Base-by-base conservation (phyloP, 208 protist genomes). In the Trypanosomatidae sp. region DNA sequence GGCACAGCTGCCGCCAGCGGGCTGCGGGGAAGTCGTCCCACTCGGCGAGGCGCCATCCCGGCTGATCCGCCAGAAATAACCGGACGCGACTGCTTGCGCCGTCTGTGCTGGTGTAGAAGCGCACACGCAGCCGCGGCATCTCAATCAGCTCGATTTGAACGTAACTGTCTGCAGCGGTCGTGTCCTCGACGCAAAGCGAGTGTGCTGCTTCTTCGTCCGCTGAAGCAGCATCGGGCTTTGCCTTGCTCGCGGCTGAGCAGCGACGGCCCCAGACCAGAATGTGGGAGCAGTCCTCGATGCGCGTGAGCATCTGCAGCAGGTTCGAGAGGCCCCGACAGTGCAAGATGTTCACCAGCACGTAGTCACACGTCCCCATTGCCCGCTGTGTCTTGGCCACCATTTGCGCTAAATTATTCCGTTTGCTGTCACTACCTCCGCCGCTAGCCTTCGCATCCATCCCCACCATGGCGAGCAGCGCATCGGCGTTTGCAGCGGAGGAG, bases 121-220 rank as follows among this genome's bases (percentile, higher is more conserved):
- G 84, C 50, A 94, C 77, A 41, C 91, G 91, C 47, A 98, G 85
- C 41, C 96, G 94, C 22, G 96, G 96, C 67, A 98, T 79, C 78
- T 98, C 95, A 33, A 98, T 86, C 3, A 80, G 55, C 49, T 80
- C 82, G 9, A 98, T 80, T n/a, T 80, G 76, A 25, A 87, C 62
- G 33, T 36, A 62, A 22, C 67, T 39, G 62, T 52, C 49, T 22
- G 36, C 10, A n/a, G 17, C 39, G 3, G 39, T 47, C 8, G 56
- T n/a, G 58, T 80, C 55, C 76, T 52, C 53, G 41, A 72, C 66
- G 28, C 56, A 52, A 41, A 52, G 66, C 46, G 36, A 53, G 47
- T 59, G 28, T 13, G 4, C 13, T 47, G 68, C n/a, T 2, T 28
- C 59, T 19, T 65, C 41, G 4, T 80, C 60, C 30, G 28, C 66